phyloP scores from a whole-genome alignment of 1,139 yeast species.

The Debaryomyces sp. region DNA sequence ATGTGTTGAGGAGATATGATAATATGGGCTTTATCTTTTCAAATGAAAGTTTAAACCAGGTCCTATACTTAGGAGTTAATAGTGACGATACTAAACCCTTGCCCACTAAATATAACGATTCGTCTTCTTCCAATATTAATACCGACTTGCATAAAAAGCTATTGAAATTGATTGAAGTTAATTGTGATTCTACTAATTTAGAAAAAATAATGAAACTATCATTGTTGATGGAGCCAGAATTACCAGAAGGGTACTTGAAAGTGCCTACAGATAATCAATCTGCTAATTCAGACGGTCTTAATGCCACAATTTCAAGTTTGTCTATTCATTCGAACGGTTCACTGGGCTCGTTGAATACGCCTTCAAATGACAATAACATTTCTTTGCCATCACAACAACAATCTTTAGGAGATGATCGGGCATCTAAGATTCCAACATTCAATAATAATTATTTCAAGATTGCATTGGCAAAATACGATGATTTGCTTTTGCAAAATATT shows the following conservation, averaged over 20 bases:
- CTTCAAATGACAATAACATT: conserved; percentile 1
- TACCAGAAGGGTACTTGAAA: conserved; percentile 43
- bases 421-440: conserved; percentile 36
- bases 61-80: conserved; percentile 43
- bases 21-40: conserved; percentile 50
- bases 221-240: conserved; percentile 40
- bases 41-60: conserved; percentile 50
- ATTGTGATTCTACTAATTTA: conserved; percentile 42
- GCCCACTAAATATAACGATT: conserved; percentile 20
- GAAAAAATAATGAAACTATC: conserved; percentile 46
- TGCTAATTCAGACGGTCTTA: conserved; percentile 3
- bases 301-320: conserved; percentile 23
- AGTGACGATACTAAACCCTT: conserved; percentile 32
- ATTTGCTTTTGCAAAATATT: not conserved
- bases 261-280: not conserved
- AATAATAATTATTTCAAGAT: conserved; percentile 43
- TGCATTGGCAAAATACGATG: conserved; percentile 19
- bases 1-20: conserved; percentile 46
- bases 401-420: conserved; percentile 18
- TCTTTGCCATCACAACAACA: not conserved
- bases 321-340: conserved; percentile 36
- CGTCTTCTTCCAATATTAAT: conserved; percentile 12
- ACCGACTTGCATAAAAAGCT: conserved; percentile 27
- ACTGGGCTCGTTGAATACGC: conserved; percentile 11
- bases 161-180: conserved; percentile 38